Evolutionary conservation across 192 early-diverging fungal species (phyloP), one percentile per base, ranked within the genome.

Genomic region (Entomortierella chlamydospora): DNA sequence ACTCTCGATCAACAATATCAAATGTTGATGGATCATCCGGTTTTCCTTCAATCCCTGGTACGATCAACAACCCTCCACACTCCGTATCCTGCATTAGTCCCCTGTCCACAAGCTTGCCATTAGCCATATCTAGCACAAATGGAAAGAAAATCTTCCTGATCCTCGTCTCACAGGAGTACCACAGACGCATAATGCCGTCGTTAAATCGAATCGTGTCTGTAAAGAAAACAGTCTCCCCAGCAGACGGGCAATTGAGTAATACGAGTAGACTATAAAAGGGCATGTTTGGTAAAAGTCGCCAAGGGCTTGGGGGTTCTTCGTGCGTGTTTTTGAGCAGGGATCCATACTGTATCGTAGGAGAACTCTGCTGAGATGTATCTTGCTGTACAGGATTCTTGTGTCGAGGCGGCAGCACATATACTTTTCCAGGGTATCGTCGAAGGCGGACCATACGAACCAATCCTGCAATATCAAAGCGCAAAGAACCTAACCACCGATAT

Each of bases 391-490:
- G 18, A 25, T 23, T n/a, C 2, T 61, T 41, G 52, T 66, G 51
- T 52, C 37, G 34, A 28, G 76, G 76, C 4, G 76, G 76, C 17
- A 79, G 39, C 7, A 70, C 50, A n/a, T 79, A 79, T 22, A 79
- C 57, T 23, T 70, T 79, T 59, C 76, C 76, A 0, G 76, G 57
- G 15, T 79, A 79, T 12, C 76, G 76, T 20, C 76, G 76, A 25
- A 79, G 57, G 8, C 63, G 62, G 41, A 79, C 30, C 61, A 70
- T 58, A 7, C 76, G 67, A 31, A 79, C 64, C 22, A 79, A 66
- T 30, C 68, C 76, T 41, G 76, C 76, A 49, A 79, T 70, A 0
- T 79, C 76, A n/a, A 79, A 79, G 17, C 76, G 61, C 23, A 79
- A 39, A 43, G 57, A 30, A 25, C 76, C 76, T 33, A 79, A 34